A percentile compares a stretch with the other conserved stretches of the same genome.
phyloP scores from a whole-genome alignment of 2,329 filamentous ascomycete species.

The Pseudocercospora pini-densiflorae region DNA sequence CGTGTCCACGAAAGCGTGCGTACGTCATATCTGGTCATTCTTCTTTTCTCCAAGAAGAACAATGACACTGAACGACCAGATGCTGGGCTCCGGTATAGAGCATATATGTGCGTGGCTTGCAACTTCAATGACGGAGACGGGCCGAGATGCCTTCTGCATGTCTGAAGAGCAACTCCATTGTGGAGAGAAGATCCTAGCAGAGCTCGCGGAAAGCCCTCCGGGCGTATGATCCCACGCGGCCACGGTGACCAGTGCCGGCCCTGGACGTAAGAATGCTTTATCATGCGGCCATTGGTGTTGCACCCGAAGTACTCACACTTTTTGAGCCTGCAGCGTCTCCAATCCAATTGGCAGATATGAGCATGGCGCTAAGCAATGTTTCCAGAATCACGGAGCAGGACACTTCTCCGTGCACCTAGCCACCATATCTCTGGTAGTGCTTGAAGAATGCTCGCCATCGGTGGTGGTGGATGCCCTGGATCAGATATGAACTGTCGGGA shows the following conservation, averaged over 20 bases:
- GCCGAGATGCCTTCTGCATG: no score
- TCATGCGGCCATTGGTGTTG: neutral
- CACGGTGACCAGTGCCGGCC: neutral
- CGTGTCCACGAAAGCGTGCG: no score
- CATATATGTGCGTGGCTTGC: no score
- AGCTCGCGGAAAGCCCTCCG: neutral
- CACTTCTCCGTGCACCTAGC: neutral
- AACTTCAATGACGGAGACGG: no score
- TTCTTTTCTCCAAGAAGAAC: no score
- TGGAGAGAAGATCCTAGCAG: no score
- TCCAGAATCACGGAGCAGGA: slow-evolving; percentile 1
- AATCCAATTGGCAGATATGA: neutral
- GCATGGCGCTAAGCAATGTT: neutral
- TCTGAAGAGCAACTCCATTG: no score
- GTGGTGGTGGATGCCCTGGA: no score
- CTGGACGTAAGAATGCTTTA: neutral
- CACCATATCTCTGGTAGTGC: neutral
- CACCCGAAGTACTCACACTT: neutral
- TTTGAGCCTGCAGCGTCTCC: neutral
- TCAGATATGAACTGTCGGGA: no score
- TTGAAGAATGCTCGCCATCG: neutral
- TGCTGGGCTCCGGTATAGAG: no score
- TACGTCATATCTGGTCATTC: no score
- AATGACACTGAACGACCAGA: no score
- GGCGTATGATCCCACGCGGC: neutral